phyloP scores from a whole-genome alignment of 192 early-diverging fungal species.

The Endogone sp. region DNA sequence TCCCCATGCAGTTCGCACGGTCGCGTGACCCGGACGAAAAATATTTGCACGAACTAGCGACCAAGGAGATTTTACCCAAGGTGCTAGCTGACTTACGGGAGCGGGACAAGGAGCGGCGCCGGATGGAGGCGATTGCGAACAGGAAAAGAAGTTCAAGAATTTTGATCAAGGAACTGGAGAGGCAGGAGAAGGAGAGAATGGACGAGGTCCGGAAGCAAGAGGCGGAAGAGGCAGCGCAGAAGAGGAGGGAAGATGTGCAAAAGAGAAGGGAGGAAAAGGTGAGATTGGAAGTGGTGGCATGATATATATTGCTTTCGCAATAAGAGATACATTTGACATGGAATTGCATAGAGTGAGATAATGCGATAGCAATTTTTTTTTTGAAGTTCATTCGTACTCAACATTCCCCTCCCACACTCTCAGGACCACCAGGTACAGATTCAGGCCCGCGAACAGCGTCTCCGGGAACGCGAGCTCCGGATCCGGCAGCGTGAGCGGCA shows the following conservation, averaged over 20 bases:
- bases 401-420: too few species aligned
- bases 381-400: too few species aligned
- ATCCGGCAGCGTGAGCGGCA: slow-evolving; percentile 26
- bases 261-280: too few species aligned
- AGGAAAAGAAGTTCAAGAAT: slow-evolving; percentile 63
- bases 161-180: slow-evolving; percentile 52
- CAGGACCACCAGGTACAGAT: slow-evolving; percentile 14
- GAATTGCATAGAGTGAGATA: not conserved
- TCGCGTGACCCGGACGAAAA: slow-evolving; percentile 53
- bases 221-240: slow-evolving; percentile 26
- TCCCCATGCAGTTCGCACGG: slow-evolving; percentile 54
- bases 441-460: slow-evolving; percentile 19
- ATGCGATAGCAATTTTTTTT: too few species aligned
- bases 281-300: too few species aligned
- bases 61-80: slow-evolving; percentile 51
- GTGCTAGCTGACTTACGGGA: slow-evolving; percentile 53
- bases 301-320: too few species aligned
- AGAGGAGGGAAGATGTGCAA: slow-evolving; percentile 18
- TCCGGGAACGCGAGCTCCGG: slow-evolving; percentile 31
- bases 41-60: slow-evolving; percentile 48
- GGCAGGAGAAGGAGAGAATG: slow-evolving; percentile 42
- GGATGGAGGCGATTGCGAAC: slow-evolving; percentile 50
- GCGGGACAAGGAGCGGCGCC: slow-evolving; percentile 49
- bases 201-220: slow-evolving; percentile 29
- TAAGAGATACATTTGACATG: not conserved